Base-by-base conservation (phyloP, 768 basidiomycete species). In the Macrolepiota fuliginosa region DNA sequence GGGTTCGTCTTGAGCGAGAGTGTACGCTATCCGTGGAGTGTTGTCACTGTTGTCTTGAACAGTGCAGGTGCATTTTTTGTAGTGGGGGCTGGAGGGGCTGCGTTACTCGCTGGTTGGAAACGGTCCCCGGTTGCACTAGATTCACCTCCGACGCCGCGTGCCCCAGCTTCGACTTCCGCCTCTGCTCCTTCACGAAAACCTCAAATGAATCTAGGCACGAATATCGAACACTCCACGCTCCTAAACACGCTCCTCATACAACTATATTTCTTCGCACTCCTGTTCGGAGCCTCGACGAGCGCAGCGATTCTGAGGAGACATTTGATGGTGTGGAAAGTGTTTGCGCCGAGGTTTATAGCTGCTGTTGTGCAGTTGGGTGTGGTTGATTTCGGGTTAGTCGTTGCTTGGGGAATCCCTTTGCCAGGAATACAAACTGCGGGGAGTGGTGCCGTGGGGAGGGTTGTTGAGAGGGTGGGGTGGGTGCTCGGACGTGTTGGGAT, bases 321-420 rank as follows among this genome's bases (percentile, higher is more conserved):
- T 71, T 72, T 97, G 65, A 97, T 97, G 95, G 95, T 98, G 24
- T 99, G 97, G 97, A 98, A 98, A 76, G 89, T 98, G 3, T 99
- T 98, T 68, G 96, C 96, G 39, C 97, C 97, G 64, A 77, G 96
- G 64, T 97, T 96, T 71, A 96, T 98, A 89, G 70, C 84, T 15
- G 91, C 83, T 0, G 92, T 84, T 0, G 68, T 85, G 3, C 81
- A 82, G 29, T 71, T 96, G 37, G 45, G 93, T 3, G 83, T 83
- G 1, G 84, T 92, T 1, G 96, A 98, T 74, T 37, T 88, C 0
- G 89, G 80, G 0, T 74, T 90, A 19, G 56, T 94, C 54, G 25
- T 62, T 66, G 51, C 67, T 77, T 15, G 65, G 66, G 2, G 53
- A 32, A 32, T 32, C 3, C 29, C 29, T 32, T 7, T 32, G 29